Evolutionary conservation across 805 yeast species (phyloP).

Genomic region (Candida golubevii): DNA sequence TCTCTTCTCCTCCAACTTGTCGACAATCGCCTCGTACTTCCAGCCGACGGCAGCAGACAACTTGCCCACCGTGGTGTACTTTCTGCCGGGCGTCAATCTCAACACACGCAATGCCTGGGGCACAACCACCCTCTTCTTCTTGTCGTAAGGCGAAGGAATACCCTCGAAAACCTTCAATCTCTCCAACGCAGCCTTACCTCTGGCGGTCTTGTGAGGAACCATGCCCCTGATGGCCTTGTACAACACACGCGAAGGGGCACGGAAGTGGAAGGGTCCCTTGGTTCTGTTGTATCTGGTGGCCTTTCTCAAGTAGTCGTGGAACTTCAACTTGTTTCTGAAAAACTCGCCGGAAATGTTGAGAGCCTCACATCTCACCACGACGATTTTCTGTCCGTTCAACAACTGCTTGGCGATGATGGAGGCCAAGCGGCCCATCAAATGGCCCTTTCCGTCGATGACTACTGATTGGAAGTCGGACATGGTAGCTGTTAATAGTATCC

Average conservation of each 20-base stretch:
- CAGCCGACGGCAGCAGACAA: constrained; percentile 97
- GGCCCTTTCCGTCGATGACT: constrained; percentile 99
- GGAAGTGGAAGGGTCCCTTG: constrained; percentile 99
- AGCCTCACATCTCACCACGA: constrained; percentile 95
- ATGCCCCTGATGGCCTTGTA: constrained; percentile 99
- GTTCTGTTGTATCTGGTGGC: constrained; percentile 98
- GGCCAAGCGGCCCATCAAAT: constrained; percentile 99
- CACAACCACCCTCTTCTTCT: constrained; percentile 99
- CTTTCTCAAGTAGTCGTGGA: constrained; percentile 99
- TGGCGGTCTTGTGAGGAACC: constrained; percentile 99
- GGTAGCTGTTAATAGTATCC: constrained; percentile 3
- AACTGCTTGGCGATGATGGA: constrained; percentile 98
- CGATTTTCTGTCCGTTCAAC: constrained; percentile 96
- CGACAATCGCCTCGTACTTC: constrained; percentile 98
- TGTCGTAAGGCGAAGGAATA: constrained; percentile 99
- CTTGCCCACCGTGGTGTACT: constrained; percentile 97
- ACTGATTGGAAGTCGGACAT: constrained; percentile 93
- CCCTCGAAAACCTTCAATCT: constrained; percentile 99
- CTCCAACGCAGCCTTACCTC: constrained; percentile 99
- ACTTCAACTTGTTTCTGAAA: constrained; percentile 99
- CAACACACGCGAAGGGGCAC: constrained; percentile 99
- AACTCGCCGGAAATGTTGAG: constrained; percentile 99
- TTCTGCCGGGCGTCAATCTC: constrained; percentile 99
- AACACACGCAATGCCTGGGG: constrained; percentile 99
- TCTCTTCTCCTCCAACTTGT: constrained; percentile 98